Evolutionary conservation across 2,329 filamentous ascomycete species (phyloP), one percentile per base, ranked within the genome.

Genomic region (Beauveria sp.): DNA sequence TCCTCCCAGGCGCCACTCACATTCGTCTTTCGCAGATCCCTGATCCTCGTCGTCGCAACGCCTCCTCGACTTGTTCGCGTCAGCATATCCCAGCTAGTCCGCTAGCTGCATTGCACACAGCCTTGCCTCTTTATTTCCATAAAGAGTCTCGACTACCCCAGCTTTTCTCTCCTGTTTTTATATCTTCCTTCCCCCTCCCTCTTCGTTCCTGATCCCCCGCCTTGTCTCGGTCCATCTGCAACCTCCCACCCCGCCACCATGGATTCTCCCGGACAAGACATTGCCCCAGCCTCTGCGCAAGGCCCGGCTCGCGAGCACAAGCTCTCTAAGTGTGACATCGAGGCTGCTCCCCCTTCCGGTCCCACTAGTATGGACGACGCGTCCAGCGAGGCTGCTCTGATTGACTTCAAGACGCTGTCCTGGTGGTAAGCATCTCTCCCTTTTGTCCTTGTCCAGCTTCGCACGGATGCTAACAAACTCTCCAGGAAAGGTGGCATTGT

Each of bases 401-500:
- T 75, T 30, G 66, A 75, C 62, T 74, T 74, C 66, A 74, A 73
- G 67, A 73, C 71, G 1, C 63, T 75, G 37, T 69, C 68, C 10
- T 75, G 73, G 73, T 75, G 73, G 73, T 74, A 71, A 30, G 73
- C 66, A 28, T 56, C 24, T 18, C 9, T 16, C 5, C 10, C 16
- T 18, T 14, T 26, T 20, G 24, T 40, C 6, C 50, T 8, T 10
- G 12, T 53, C 20, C 3, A 18, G 44, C 44, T 20, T 47, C 8
- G 12, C n/a, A 34, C 20, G 26, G 2, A 34, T 20, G 20, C 26
- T 50, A 44, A 41, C 53, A 16, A 16, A 3, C 8, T 0, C 3
- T 1, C n/a, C 48, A 76, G 76, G 76, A 76, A 79, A 71, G 77
- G 76, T 40, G 74, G 75, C 2, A 72, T 78, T 26, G 71, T 78